phyloP scores from a whole-genome alignment of 73 alveolate genomes.

The Paramecium bursaria region DNA sequence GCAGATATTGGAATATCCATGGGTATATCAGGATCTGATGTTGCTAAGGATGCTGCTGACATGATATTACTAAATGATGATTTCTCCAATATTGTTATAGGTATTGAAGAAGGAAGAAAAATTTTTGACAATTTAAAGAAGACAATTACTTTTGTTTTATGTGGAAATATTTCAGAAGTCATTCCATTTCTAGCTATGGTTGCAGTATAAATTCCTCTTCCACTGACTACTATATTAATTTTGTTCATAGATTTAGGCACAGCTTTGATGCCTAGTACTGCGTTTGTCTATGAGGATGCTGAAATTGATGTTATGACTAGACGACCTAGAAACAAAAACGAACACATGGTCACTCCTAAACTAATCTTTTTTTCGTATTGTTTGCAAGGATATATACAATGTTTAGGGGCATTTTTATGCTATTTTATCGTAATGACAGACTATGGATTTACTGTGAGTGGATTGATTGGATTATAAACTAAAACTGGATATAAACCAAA shows the following conservation, averaged over 20 bases:
- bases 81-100: constrained; percentile 74
- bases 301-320: constrained; percentile 91
- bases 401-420: constrained; percentile 60
- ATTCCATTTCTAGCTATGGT: constrained; percentile 58
- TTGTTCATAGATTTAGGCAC: constrained; percentile 94
- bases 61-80: constrained; percentile 88
- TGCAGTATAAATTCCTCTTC: constrained; percentile 71
- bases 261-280: constrained; percentile 93
- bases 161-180: constrained; percentile 57
- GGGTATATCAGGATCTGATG: constrained; percentile 80
- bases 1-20: constrained; percentile 80
- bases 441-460: constrained; percentile 80
- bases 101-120: constrained; percentile 95
- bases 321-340: constrained; percentile 90
- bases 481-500: constrained; percentile 76
- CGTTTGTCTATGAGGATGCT: constrained; percentile 93
- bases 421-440: constrained; percentile 85
- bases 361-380: constrained; percentile 74
- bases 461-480: constrained; percentile 42
- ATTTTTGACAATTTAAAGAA: constrained; percentile 91
- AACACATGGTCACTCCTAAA: constrained; percentile 81
- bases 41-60: constrained; percentile 95
- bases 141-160: constrained; percentile 52
- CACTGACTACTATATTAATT: constrained; percentile 86
- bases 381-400: constrained; percentile 72